Conservation (phyloP, 2,329 filamentous ascomycete genomes). For the Fusarium drepaniforme region DNA sequence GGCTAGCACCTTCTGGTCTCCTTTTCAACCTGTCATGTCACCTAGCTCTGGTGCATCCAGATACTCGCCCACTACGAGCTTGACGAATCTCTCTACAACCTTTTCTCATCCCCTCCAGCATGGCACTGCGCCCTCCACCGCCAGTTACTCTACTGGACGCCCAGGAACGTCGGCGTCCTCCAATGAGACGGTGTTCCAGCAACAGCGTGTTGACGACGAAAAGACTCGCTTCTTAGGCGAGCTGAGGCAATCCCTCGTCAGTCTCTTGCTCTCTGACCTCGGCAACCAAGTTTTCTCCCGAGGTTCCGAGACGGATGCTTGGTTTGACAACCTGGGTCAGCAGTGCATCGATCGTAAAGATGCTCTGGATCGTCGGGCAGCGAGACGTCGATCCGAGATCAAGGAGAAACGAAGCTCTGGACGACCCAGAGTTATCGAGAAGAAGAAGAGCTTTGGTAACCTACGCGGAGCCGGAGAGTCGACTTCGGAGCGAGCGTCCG, state of each 20-base stretch:
- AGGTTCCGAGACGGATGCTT: constrained; percentile 92
- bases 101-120: constrained; percentile 59
- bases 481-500: constrained; percentile 50
- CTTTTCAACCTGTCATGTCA: constrained; percentile 78
- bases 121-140: constrained; percentile 57
- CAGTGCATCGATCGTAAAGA: constrained; percentile 74
- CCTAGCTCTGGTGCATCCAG: constrained; percentile 70
- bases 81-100: constrained; percentile 67
- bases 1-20: constrained; percentile 88
- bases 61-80: constrained; percentile 72
- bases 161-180: constrained; percentile 76
- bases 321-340: constrained; percentile 80
- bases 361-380: constrained; percentile 60
- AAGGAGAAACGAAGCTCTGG: constrained; percentile 59
- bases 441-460: constrained; percentile 77
- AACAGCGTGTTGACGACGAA: constrained; percentile 72
- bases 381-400: constrained; percentile 54
- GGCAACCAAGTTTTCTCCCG: constrained; percentile 87
- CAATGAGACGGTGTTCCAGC: constrained; percentile 74
- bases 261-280: constrained; percentile 88
- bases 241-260: constrained; percentile 83
- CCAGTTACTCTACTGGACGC: constrained; percentile 63
- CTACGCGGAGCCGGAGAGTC: constrained; percentile 65
- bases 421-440: constrained; percentile 68
- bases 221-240: constrained; percentile 84